These are phyloP conservation scores for Verticillium isaacii DNA, from an alignment of 2,329 filamentous ascomycete genomes.

Conservation along the genomic window DNA sequence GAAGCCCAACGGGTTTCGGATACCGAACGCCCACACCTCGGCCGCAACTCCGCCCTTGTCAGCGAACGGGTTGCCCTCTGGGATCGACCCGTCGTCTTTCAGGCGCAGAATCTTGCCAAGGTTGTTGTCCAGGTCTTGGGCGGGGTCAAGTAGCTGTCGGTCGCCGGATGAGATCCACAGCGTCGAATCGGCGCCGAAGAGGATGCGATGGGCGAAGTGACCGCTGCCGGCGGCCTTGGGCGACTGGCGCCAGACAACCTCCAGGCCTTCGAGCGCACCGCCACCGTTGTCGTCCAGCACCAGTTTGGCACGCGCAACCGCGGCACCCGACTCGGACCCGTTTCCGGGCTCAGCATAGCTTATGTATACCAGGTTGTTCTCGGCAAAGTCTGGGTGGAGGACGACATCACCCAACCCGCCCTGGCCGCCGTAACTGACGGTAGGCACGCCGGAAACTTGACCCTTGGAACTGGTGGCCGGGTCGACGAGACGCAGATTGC, in stretches of 20 bases:
- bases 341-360: conserved; percentile 24
- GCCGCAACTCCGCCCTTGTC: conserved; percentile 20
- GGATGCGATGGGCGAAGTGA: conserved; percentile 25
- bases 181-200: conserved; percentile 22
- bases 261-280: conserved; percentile 20
- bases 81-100: conserved; percentile 25
- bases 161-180: conserved; percentile 28
- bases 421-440: conserved; percentile 25
- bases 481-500: conserved; percentile 23
- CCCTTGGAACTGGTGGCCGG: conserved; percentile 20
- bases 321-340: conserved; percentile 18
- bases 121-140: conserved; percentile 25
- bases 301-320: conserved; percentile 24
- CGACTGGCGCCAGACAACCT: conserved; percentile 28
- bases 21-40: conserved; percentile 25
- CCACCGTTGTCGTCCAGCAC: conserved; percentile 21
- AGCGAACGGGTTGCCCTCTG: conserved; percentile 25
- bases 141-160: conserved; percentile 24
- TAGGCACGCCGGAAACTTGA: conserved; percentile 24
- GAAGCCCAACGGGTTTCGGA: conserved; percentile 27
- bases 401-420: conserved; percentile 26
- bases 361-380: conserved; percentile 25
- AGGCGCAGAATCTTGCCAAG: conserved; percentile 28
- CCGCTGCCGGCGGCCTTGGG: conserved; percentile 17
- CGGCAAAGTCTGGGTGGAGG: conserved; percentile 24